Conservation (phyloP, 1,284 basidiomycete genomes). For the Testicularia cyperi region DNA sequence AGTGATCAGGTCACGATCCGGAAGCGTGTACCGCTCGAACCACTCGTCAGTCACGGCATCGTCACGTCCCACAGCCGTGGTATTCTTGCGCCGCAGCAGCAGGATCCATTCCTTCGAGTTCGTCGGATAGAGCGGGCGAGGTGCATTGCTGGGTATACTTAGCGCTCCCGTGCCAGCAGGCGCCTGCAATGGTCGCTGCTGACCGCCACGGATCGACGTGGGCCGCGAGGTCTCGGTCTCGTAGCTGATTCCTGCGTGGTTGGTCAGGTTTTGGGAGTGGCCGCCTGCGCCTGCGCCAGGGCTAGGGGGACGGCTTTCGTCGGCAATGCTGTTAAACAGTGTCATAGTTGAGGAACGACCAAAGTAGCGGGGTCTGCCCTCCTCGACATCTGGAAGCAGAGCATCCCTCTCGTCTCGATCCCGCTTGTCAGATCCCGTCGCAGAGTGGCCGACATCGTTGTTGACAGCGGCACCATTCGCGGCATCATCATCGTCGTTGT, state of each 20-base stretch:
- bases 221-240: conserved; percentile 15
- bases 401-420: conserved; percentile 23
- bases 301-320: conserved; percentile 42
- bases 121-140: conserved; percentile 37
- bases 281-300: conserved; percentile 13
- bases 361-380: conserved; percentile 49
- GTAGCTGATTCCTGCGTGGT: conserved; percentile 36
- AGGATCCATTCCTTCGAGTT: conserved; percentile 53
- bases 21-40: conserved; percentile 46
- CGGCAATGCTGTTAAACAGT: conserved; percentile 33
- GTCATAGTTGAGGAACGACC: conserved; percentile 43
- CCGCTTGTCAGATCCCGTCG: conserved; percentile 3
- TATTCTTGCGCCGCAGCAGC: conserved; percentile 46
- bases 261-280: conserved; percentile 1
- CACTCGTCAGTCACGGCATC: conserved; percentile 44
- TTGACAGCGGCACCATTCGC: conserved; percentile 3
- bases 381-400: conserved; percentile 48
- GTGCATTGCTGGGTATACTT: too few relatives aligned
- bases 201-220: background rate
- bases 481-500: conserved; percentile 3
- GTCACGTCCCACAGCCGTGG: conserved; percentile 49
- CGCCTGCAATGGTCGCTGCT: background rate
- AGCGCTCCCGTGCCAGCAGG: background rate
- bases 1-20: conserved; percentile 31
- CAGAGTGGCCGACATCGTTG: background rate